phyloP scores from a whole-genome alignment of 2,329 filamentous ascomycete species.

The Colletotrichum acutatum region DNA sequence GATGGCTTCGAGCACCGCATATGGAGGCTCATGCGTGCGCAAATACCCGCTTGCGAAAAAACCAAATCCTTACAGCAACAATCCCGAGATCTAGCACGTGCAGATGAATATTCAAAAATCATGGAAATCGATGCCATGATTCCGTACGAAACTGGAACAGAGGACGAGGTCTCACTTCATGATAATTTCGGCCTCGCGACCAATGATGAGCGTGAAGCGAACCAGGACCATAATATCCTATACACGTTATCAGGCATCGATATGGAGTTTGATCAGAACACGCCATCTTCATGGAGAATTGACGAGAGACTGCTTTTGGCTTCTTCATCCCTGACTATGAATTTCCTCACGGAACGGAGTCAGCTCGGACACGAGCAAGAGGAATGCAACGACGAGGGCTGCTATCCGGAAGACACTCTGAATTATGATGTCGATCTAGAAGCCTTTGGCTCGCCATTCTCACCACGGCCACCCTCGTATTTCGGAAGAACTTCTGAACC shows the following conservation, averaged over 20 bases:
- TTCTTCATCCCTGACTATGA: not conserved
- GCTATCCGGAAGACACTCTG: not conserved
- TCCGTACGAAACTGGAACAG: not conserved
- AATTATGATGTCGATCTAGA: not conserved
- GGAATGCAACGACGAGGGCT: not conserved
- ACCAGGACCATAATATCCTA: not conserved
- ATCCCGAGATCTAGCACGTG: no score
- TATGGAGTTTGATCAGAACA: not conserved
- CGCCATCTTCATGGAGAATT: not conserved
- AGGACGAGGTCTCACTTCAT: not conserved
- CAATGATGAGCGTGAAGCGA: not conserved
- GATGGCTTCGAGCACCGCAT: slow-evolving; percentile 35
- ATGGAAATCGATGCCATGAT: not conserved
- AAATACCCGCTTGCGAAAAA: not conserved
- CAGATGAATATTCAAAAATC: not conserved
- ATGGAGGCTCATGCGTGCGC: slow-evolving; percentile 22
- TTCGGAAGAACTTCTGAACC: no score
- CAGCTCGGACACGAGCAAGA: not conserved
- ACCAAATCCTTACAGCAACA: not conserved
- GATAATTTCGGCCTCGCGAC: not conserved
- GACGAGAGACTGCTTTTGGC: not conserved
- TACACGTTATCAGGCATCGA: not conserved
- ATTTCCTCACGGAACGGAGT: not conserved
- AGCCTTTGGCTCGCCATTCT: not conserved
- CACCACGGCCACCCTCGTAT: not conserved